Evolutionary conservation across 768 basidiomycete genomes (phyloP).

Genomic region (Hebeloma cylindrosporum): DNA sequence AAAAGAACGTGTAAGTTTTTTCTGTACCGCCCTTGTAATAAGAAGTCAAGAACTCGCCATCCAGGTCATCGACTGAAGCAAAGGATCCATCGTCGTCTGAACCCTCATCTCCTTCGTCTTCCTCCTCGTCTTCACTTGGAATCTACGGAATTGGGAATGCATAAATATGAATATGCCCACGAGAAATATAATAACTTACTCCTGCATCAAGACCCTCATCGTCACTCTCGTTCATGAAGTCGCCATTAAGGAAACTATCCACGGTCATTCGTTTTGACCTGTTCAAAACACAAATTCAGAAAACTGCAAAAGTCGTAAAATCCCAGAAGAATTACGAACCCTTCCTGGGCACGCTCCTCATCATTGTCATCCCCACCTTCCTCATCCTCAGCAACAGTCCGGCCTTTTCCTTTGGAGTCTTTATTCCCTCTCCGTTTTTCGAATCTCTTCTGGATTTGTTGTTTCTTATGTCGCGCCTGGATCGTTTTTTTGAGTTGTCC

Average conservation of each 20-base stretch:
- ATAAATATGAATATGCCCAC: neutral
- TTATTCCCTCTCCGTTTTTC: slow-evolving; percentile 56
- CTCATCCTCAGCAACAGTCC: slow-evolving; percentile 35
- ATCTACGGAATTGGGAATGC: no score
- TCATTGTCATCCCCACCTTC: slow-evolving; percentile 37
- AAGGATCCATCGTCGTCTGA: slow-evolving; percentile 64
- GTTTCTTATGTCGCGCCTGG: slow-evolving; percentile 76
- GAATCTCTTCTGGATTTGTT: slow-evolving; percentile 71
- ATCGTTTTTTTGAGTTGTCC: slow-evolving; percentile 90
- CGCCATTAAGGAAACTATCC: slow-evolving; percentile 71
- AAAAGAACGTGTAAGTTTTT: neutral
- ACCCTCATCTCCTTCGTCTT: slow-evolving; percentile 41
- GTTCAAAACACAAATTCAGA: neutral
- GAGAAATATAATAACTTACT: slow-evolving; percentile 8
- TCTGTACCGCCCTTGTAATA: neutral
- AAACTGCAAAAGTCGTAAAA: neutral
- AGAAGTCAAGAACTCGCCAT: slow-evolving; percentile 30
- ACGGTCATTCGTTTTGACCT: slow-evolving; percentile 63
- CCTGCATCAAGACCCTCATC: slow-evolving; percentile 25
- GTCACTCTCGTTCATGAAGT: slow-evolving; percentile 68
- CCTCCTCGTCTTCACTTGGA: slow-evolving; percentile 24
- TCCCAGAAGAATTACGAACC: neutral
- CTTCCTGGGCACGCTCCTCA: slow-evolving; percentile 24
- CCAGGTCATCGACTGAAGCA: slow-evolving; percentile 76
- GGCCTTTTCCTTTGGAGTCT: slow-evolving; percentile 35